Base-by-base conservation (phyloP, 768 basidiomycete genomes). In the Fistulinella prunicolor region DNA sequence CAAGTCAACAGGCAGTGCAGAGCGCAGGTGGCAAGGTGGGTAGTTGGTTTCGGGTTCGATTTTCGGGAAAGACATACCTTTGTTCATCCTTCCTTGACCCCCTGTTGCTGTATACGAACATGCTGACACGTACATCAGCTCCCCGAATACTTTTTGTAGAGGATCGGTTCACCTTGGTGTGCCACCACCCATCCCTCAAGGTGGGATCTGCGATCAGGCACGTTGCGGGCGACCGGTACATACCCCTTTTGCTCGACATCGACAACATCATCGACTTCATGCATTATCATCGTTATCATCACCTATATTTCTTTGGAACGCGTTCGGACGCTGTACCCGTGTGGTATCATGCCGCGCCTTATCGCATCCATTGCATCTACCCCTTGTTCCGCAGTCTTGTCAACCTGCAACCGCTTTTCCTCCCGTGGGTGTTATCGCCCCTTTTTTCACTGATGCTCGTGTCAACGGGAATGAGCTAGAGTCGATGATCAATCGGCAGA, bases 71-170 rank as follows among this genome's bases (percentile, higher is more conserved):
- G 29, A 24, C n/a, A 7, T 28, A 28, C 5, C 10, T 28, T 28
- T 28, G 26, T 28, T 28, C 10, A 28, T 28, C 26, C 26, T 28
- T n/a, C n/a, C n/a, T n/a, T n/a, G n/a, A n/a, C n/a, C n/a, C 32
- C 32, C 9, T 34, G 12, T 16, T 34, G 9, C 14, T 34, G 32
- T 28, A 6, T 21, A 28, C 16, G 20, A 22, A 24, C 28, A 6
- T 42, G 17, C 44, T 49, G 49, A 57, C 35, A 40, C 16, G 14
- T 10, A 9, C 39, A n/a, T 36, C 57, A 89, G 88, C 73, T 87
- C 39, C 89, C 89, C 12, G 89, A 91, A 63, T 91, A 91, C 69
- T 91, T 91, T 71, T 73, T 78, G 59, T 78, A 72, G 44, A 42
- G 19, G 34, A 26, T n/a, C 12, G 5, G 38, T 45, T 17, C 8